Base-by-base conservation (phyloP, 2,329 filamentous ascomycete species). In the Trichophyton verrucosum region DNA sequence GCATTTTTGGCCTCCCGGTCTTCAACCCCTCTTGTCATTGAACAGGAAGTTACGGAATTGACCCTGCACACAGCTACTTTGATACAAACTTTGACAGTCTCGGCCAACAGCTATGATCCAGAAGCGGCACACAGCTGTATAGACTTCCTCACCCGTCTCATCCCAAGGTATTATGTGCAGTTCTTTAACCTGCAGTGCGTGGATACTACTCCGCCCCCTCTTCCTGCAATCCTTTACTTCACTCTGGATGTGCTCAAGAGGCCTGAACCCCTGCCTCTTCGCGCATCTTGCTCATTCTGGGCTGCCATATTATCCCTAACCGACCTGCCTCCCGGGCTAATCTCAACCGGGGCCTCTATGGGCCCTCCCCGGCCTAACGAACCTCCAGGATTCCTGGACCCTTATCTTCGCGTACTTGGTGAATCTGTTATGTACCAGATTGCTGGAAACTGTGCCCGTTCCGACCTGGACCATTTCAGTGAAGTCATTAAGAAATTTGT, bases 261-360 rank as follows among this genome's bases (percentile, higher is more conserved):
- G 8, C 69, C 73, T 0, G 76, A 78, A 42, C 74, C 75, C 8
- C 69, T 78, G 13, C 75, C 76, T n/a, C 73, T 78, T n/a, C 75
- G 76, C 17, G 75, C 76, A 30, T 73, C 75, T 3, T 73, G 75
- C 38, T 67, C 71, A 38, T 78, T 78, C 64, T 77, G 76, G 72
- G 67, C 73, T n/a, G 68, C 69, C 17, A 64, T 76, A 49, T 58
- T 76, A 62, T 70, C 71, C 59, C 66, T 77, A 61, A 68, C 70
- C 57, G 42, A 66, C 55, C 57, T 65, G 51, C 46, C 65, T 61
- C 11, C 58, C 51, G 60, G 60, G 20, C 57, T 64, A 24, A 58
- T 17, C 53, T 58, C 49, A 49, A 56, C 8, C 42, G 47, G 42
- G 17, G 66, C 59, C 55, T 62, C 47, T 30, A 49, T 56, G 36